Conservation (phyloP, 805 yeast genomes). For the Suhomyces tanzawaensis region DNA sequence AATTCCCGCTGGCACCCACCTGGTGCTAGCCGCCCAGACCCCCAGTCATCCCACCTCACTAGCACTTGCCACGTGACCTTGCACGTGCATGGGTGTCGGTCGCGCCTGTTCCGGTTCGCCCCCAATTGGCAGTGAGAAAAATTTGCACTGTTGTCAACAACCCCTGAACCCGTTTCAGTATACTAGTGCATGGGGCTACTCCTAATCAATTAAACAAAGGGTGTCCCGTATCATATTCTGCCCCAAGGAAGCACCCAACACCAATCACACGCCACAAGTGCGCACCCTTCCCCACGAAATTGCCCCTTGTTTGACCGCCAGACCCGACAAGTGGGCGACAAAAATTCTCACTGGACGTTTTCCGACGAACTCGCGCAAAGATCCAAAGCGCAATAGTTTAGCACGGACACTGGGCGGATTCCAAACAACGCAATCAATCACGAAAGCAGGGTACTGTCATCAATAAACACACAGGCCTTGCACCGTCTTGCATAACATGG, state of each 20-base stretch:
- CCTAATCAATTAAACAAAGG: slow-evolving; percentile 13
- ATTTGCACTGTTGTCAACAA: slow-evolving; percentile 8
- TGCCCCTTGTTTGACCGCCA: slow-evolving; percentile 1
- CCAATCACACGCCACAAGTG: slow-evolving; percentile 6
- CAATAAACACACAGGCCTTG: slow-evolving; percentile 2
- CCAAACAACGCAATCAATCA: slow-evolving; percentile 2
- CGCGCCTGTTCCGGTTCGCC: not conserved
- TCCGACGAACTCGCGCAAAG: slow-evolving; percentile 11
- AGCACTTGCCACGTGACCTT: not conserved
- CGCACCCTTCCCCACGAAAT: slow-evolving; percentile 1
- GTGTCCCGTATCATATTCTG: slow-evolving; percentile 1
- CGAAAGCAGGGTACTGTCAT: slow-evolving; percentile 1
- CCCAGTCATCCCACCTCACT: too few species aligned
- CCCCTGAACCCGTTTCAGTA: slow-evolving; percentile 2
- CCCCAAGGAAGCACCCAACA: slow-evolving; percentile 2
- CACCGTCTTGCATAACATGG: slow-evolving; percentile 24
- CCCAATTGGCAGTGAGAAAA: slow-evolving; percentile 7
- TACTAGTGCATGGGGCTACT: slow-evolving; percentile 7
- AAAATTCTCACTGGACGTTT: slow-evolving; percentile 12
- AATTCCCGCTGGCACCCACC: too few species aligned
- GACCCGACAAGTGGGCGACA: slow-evolving; percentile 14
- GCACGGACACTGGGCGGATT: slow-evolving; percentile 4
- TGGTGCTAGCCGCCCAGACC: too few species aligned
- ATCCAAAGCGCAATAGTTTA: slow-evolving; percentile 27
- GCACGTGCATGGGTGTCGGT: slow-evolving; percentile 1